Evolutionary conservation across 345 rosid species (phyloP), one percentile per base, ranked within the genome.

Genomic region (Linum lewisii): DNA sequence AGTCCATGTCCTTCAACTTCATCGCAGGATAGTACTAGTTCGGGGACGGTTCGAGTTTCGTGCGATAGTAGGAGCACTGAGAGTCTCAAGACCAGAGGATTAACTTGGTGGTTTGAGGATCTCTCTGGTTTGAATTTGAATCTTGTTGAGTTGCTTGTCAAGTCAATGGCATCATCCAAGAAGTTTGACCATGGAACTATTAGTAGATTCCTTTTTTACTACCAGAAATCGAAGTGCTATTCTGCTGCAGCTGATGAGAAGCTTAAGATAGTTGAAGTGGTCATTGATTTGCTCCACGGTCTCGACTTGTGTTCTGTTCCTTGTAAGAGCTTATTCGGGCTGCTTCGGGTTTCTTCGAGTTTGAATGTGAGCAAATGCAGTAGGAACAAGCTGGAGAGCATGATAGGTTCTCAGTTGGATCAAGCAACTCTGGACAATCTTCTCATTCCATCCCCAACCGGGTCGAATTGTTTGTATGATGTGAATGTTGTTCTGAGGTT

Each of bases 41-140:
- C 93, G 1, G 80, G 81, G 56, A 42, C 47, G 3, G 73, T 78
- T 60, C 80, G 92, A 55, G 76, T 93, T 65, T 89, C 99, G 23
- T 79, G 77, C 42, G 95, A 93, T 58, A 79, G 83, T 56, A 81
- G 78, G 68, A 89, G 99, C 79, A 86, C 94, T 0, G 94, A 84
- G 85, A 87, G 97, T 78, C 74, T 87, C 59, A 87, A 78, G 75
- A 82, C 70, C 64, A 69, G 71, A 42, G 34, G 34, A 29, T 0
- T 8, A 0, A 77, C 74, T 0, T 93, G 97, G 97, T 93, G 99
- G 95, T 87, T 87, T 29, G 94, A 93, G 60, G 95, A 93, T 73
- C 77, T 92, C 57, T 61, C 75, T 44, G 59, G 70, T 67, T 60
- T 85, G 60, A 73, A 71, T 62, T 70, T 69, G 11, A 26, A 54